Evolutionary conservation across 441 rosid genomes (phyloP).

Genomic region (Croton laevigatus): DNA sequence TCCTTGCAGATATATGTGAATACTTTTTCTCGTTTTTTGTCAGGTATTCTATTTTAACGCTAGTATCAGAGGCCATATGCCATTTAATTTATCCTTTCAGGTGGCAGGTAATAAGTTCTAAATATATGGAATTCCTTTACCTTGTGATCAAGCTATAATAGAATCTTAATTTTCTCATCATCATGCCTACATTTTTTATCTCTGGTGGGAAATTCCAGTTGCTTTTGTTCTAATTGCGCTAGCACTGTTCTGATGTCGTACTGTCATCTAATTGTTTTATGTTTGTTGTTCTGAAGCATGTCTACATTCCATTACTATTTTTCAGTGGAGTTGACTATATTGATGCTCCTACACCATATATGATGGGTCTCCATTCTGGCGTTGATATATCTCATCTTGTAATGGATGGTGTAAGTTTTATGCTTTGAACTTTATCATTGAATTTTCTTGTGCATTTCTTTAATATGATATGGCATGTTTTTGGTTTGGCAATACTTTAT

Average conservation of each 20-base stretch:
- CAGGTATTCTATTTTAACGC: conserved; percentile 92
- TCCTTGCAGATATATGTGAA: background rate
- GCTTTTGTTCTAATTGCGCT: conserved; percentile 19
- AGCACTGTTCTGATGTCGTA: conserved; percentile 12
- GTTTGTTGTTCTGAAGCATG: conserved; percentile 90
- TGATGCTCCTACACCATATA: conserved; percentile 99
- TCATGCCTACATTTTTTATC: background rate
- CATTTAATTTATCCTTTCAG: conserved; percentile 97
- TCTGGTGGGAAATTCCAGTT: conserved; percentile 16
- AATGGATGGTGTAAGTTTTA: conserved; percentile 94
- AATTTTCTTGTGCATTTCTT: background rate
- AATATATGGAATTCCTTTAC: conserved; percentile 11
- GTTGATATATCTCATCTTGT: conserved; percentile 82
- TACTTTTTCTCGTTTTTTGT: conserved; percentile 14
- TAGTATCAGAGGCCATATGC: conserved; percentile 93
- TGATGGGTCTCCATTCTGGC: conserved; percentile 99
- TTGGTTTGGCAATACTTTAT: conserved; percentile 6
- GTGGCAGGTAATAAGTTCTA: conserved; percentile 73
- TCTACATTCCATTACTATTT: conserved; percentile 99
- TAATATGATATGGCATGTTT: background rate
- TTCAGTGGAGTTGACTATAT: conserved; percentile 99
- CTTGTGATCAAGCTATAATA: conserved; percentile 3
- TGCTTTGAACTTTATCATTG: conserved; percentile 7
- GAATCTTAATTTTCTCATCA: background rate
- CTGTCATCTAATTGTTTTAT: conserved; percentile 47